A percentile compares a stretch with the other conserved stretches of the same genome.
These are phyloP conservation scores for Ophiosphaerella narmari DNA, from an alignment of 2,329 filamentous ascomycete species.

Conservation along the genomic window DNA sequence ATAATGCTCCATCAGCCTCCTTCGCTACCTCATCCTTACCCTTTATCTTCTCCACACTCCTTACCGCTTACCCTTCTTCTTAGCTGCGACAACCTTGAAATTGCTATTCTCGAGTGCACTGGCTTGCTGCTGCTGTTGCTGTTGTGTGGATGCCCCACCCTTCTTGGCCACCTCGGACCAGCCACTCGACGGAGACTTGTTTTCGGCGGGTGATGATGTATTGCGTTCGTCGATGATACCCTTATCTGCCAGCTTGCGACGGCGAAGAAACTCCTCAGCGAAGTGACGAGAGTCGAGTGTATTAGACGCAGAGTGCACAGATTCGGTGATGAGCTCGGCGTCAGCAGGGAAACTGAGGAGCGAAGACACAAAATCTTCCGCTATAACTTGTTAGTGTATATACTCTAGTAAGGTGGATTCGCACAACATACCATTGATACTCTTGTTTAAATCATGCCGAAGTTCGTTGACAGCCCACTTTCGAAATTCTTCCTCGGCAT, in stretches of 20 bases:
- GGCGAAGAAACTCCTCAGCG: constrained; percentile 89
- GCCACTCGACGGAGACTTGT: constrained; percentile 62
- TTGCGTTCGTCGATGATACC: constrained; percentile 77
- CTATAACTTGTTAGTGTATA: constrained; percentile 51
- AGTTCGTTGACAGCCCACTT: constrained; percentile 89
- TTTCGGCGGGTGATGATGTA: constrained; percentile 56
- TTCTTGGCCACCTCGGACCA: constrained; percentile 99
- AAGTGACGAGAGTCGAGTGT: constrained; percentile 94
- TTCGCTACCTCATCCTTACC: too few relatives aligned
- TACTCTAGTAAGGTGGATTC: background rate
- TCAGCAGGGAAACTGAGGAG: constrained; percentile 79
- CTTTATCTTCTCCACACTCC: too few relatives aligned
- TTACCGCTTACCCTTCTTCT: constrained; percentile 75
- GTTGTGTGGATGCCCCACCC: constrained; percentile 64
- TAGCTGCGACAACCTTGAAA: constrained; percentile 89
- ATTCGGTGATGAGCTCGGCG: constrained; percentile 81
- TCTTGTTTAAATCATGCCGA: constrained; percentile 70
- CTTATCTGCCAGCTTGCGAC: constrained; percentile 91
- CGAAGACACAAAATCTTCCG: constrained; percentile 78
- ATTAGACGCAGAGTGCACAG: constrained; percentile 82
- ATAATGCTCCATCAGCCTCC: too few relatives aligned
- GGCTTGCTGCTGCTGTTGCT: constrained; percentile 45
- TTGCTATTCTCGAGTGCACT: constrained; percentile 57
- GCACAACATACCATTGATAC: constrained; percentile 64
- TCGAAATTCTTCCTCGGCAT: constrained; percentile 87